These are phyloP conservation scores for Rhynchospora breviuscula DNA, from an alignment of 176 grass and related monocot species.

Conservation along the genomic window DNA sequence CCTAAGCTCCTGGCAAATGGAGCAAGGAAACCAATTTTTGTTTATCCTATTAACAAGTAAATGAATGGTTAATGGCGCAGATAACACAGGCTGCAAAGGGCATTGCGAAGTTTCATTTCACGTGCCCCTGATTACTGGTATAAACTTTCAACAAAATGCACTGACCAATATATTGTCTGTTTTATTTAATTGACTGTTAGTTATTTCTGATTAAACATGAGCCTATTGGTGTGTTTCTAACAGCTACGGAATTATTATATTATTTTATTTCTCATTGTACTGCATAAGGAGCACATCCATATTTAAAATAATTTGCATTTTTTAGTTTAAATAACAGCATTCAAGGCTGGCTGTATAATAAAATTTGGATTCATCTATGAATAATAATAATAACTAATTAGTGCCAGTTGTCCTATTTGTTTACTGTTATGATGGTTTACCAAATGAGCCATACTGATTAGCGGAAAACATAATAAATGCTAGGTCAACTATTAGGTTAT, in stretches of 20 bases:
- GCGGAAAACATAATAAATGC: not conserved
- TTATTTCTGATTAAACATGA: too few species aligned
- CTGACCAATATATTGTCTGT: not conserved
- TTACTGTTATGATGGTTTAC: not conserved
- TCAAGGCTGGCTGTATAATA: not conserved
- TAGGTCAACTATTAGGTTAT: not conserved
- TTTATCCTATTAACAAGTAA: not conserved
- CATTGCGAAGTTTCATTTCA: constrained; percentile 42
- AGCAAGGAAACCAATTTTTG: too few species aligned
- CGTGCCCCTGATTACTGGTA: constrained; percentile 53
- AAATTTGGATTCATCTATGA: not conserved
- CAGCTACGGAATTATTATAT: too few species aligned
- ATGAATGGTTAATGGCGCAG: not conserved
- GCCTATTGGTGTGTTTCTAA: too few species aligned
- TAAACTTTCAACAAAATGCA: not conserved
- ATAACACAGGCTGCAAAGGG: not conserved
- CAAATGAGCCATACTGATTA: not conserved
- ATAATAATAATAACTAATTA: not conserved
- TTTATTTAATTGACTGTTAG: not conserved
- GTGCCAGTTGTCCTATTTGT: not conserved
- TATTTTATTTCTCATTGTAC: not conserved
- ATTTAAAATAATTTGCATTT: not conserved
- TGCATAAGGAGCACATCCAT: not conserved
- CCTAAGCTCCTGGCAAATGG: too few species aligned
- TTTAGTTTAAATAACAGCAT: not conserved